These are phyloP conservation scores for Earliella scabrosa DNA, from an alignment of 1,284 basidiomycete genomes.

Conservation along the genomic window DNA sequence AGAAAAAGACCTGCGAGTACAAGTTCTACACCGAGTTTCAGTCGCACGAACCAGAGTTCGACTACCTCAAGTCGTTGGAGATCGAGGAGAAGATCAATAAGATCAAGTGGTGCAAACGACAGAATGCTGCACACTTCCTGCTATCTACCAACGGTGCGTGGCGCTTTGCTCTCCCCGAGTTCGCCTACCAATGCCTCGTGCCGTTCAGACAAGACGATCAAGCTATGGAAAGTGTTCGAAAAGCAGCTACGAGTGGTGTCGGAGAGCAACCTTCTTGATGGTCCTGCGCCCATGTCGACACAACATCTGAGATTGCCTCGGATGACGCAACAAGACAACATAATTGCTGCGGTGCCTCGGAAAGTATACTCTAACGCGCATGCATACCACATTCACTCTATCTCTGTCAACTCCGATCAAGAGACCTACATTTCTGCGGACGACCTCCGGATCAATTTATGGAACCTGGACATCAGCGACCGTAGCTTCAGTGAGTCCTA, in stretches of 20 bases:
- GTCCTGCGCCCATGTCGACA: constrained; percentile 61
- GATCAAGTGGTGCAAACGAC: constrained; percentile 99
- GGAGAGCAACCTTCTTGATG: constrained; percentile 94
- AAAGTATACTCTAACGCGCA: constrained; percentile 99
- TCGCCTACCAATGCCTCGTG: neutral
- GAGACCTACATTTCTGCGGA: constrained; percentile 99
- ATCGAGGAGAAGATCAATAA: constrained; percentile 99
- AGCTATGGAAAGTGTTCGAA: constrained; percentile 99
- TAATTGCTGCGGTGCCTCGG: constrained; percentile 97
- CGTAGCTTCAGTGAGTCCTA: constrained; percentile 93
- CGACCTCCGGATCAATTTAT: constrained; percentile 95
- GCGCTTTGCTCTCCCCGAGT: neutral
- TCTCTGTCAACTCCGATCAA: constrained; percentile 98
- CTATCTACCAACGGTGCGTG: constrained; percentile 92
- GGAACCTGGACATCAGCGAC: constrained; percentile 98
- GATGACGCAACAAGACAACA: constrained; percentile 95
- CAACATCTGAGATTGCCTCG: constrained; percentile 81
- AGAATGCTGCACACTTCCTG: constrained; percentile 97
- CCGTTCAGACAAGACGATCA: constrained; percentile 95
- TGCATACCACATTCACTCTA: constrained; percentile 99
- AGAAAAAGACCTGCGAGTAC: constrained; percentile 99
- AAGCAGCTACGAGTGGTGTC: constrained; percentile 96
- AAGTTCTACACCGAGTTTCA: constrained; percentile 99
- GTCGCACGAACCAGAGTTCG: constrained; percentile 99
- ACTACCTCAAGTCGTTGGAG: constrained; percentile 99